Conservation (phyloP, 2,329 filamentous ascomycete genomes). For the Ramularia collo-cygni region DNA sequence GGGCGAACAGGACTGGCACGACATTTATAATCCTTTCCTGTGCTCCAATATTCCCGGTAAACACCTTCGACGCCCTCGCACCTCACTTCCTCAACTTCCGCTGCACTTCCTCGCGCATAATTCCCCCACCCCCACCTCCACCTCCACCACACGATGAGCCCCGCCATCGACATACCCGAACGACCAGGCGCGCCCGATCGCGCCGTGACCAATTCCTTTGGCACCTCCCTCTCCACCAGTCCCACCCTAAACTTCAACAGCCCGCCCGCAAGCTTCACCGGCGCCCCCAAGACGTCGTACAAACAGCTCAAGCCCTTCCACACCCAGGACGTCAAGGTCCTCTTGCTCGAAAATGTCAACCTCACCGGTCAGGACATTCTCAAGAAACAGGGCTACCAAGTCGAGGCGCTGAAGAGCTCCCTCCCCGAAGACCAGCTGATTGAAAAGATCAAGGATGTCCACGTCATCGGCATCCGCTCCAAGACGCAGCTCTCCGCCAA, state of each 20-base stretch:
- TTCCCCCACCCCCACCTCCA: no score
- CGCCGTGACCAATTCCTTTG: conserved; percentile 32
- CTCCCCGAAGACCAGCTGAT: conserved; percentile 89
- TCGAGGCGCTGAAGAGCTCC: conserved; percentile 83
- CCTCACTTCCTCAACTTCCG: no score
- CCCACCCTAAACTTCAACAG: conserved; percentile 70
- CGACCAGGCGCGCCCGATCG: conserved; percentile 22
- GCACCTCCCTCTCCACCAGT: conserved; percentile 64
- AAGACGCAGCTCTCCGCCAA: conserved; percentile 90
- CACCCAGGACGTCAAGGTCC: conserved; percentile 91
- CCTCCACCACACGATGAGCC: conserved; percentile 26
- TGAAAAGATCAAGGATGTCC: conserved; percentile 94
- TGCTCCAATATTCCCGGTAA: no score
- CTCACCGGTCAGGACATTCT: conserved; percentile 80
- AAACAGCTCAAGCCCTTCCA: conserved; percentile 94
- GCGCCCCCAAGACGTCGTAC: conserved; percentile 36
- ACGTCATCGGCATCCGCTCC: conserved; percentile 95
- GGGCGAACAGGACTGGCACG: no score
- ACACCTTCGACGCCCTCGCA: no score
- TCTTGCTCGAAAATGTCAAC: conserved; percentile 95
- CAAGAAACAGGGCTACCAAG: conserved; percentile 83
- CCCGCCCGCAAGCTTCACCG: conserved; percentile 52
- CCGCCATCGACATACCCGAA: conserved; percentile 29
- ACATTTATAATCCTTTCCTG: no score
- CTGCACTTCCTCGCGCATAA: no score